Evolutionary conservation across 1,284 basidiomycete species (phyloP).

Genomic region (Volvariella volvacea): DNA sequence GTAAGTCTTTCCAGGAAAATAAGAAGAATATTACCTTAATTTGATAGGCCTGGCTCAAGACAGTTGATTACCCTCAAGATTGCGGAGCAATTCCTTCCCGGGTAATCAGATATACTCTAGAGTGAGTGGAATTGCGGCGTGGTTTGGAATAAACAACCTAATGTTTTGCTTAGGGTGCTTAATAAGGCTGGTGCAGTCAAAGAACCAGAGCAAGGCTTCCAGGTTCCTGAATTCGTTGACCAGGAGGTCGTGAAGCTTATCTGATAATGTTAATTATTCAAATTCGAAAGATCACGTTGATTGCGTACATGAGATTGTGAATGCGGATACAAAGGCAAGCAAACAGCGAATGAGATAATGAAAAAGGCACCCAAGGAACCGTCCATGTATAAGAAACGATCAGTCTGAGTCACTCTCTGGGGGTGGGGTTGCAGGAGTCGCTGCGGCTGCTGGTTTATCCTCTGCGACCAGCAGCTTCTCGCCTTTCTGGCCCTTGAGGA

Average conservation of each 20-base stretch:
- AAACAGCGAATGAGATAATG: neutral
- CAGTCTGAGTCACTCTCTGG: too few species aligned
- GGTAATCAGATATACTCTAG: constrained; percentile 66
- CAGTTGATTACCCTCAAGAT: constrained; percentile 68
- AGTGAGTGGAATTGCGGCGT: constrained; percentile 35
- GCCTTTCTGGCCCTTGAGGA: constrained; percentile 22
- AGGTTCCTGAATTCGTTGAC: constrained; percentile 57
- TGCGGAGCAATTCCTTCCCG: constrained; percentile 56
- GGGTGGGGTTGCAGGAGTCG: too few species aligned
- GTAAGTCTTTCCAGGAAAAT: too few species aligned
- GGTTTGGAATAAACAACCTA: constrained; percentile 1
- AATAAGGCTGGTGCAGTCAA: constrained; percentile 73
- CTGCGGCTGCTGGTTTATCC: neutral
- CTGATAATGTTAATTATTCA: too few species aligned
- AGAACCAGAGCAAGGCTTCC: constrained; percentile 47
- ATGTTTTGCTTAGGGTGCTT: constrained; percentile 44
- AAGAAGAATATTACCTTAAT: too few species aligned
- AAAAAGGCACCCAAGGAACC: too few species aligned
- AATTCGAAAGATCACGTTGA: too few species aligned
- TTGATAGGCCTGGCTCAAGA: constrained; percentile 82
- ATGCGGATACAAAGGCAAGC: neutral
- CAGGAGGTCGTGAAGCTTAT: constrained; percentile 33
- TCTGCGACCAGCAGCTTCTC: constrained; percentile 8
- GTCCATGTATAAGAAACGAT: too few species aligned
- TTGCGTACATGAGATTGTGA: too few species aligned